Percentiles rank a stretch among this genome's conserved stretches.
These are phyloP conservation scores for Suhomyces pyralidae DNA, from an alignment of 805 yeast genomes.

Conservation along the genomic window DNA sequence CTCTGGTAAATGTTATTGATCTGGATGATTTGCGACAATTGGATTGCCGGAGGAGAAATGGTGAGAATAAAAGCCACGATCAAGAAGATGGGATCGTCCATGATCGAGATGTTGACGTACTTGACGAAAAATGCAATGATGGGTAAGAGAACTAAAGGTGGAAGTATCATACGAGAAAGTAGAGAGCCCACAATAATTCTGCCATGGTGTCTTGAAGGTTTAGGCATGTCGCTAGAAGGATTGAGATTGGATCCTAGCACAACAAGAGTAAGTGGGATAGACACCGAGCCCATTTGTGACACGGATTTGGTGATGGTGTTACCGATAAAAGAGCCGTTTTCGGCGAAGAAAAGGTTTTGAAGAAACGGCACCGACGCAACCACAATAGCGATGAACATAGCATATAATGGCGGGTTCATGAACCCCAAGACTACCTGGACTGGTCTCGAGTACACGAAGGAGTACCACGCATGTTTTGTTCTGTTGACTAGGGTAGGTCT, in stretches of 20 bases:
- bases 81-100: constrained; percentile 79
- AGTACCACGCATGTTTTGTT: not conserved
- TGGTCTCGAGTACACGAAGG: not conserved
- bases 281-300: constrained; percentile 65
- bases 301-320: constrained; percentile 65
- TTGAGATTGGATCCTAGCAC: constrained; percentile 77
- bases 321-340: constrained; percentile 55
- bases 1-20: constrained; percentile 70
- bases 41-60: constrained; percentile 81
- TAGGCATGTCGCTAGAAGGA: constrained; percentile 66
- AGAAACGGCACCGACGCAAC: constrained; percentile 65
- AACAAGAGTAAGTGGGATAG: constrained; percentile 72
- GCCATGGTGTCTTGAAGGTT: constrained; percentile 59
- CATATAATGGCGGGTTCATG: constrained; percentile 83
- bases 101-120: constrained; percentile 59
- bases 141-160: constrained; percentile 66
- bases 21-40: constrained; percentile 76
- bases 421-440: constrained; percentile 31
- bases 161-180: constrained; percentile 73
- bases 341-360: constrained; percentile 55
- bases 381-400: constrained; percentile 66
- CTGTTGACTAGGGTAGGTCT: not conserved
- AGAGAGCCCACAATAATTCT: constrained; percentile 66
- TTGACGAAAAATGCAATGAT: constrained; percentile 62
- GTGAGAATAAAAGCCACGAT: constrained; percentile 74